Evolutionary conservation across 257 asterid species (phyloP).

Genomic region (Lycium ferocissimum): DNA sequence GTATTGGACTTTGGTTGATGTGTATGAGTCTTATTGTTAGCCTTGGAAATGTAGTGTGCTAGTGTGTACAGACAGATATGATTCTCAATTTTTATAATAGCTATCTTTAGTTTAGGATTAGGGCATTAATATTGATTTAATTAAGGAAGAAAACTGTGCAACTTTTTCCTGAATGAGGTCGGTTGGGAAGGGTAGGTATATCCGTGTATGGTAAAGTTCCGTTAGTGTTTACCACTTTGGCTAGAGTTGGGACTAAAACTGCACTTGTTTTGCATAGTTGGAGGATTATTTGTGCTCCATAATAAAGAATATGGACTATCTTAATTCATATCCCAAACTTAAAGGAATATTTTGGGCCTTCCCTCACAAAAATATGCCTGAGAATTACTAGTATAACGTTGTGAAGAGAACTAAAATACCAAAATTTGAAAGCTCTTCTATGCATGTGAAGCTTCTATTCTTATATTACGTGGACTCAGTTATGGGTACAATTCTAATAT

Average conservation of each 20-base stretch:
- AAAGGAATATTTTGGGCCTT: too few relatives aligned
- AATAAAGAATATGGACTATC: too few relatives aligned
- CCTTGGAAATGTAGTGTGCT: not conserved
- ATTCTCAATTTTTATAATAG: too few relatives aligned
- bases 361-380: not conserved
- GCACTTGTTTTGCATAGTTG: too few relatives aligned
- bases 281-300: too few relatives aligned
- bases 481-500: not conserved
- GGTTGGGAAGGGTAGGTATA: not conserved
- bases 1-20: not conserved
- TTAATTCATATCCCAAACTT: too few relatives aligned
- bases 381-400: slow-evolving; percentile 1
- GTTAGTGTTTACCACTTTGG: not conserved
- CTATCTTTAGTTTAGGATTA: not conserved
- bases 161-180: not conserved
- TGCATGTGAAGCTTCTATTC: slow-evolving; percentile 24
- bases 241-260: not conserved
- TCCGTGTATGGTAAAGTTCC: not conserved
- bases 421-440: not conserved
- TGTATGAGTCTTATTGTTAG: not conserved
- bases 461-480: slow-evolving; percentile 10
- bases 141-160: not conserved
- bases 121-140: not conserved
- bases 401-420: slow-evolving; percentile 16
- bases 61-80: not conserved